Percentiles rank a stretch among this genome's conserved stretches.
phyloP scores from a whole-genome alignment of 2,329 filamentous ascomycete genomes.

The Xylariales sp. region DNA sequence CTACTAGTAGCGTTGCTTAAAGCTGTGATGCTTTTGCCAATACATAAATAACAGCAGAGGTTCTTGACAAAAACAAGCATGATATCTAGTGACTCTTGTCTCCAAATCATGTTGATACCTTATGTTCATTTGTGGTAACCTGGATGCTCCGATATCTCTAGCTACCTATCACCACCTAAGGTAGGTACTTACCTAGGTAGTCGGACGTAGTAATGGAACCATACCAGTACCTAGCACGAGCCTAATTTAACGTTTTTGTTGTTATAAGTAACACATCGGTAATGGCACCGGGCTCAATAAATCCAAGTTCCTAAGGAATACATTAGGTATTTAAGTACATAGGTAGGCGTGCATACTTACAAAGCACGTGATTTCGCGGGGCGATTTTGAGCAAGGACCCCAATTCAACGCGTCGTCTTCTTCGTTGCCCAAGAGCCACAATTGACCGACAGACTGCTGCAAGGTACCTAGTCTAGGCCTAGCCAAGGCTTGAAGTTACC shows the following conservation, averaged over 20 bases:
- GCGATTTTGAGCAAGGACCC: slow-evolving; percentile 9
- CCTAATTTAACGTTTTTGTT: too few relatives aligned
- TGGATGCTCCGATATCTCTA: too few relatives aligned
- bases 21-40: not conserved
- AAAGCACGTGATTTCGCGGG: slow-evolving; percentile 41
- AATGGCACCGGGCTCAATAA: not conserved
- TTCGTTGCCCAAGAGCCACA: slow-evolving; percentile 1
- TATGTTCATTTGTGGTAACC: not conserved
- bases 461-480: not conserved
- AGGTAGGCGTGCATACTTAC: too few relatives aligned
- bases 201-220: too few relatives aligned
- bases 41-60: slow-evolving; percentile 2
- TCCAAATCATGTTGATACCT: not conserved
- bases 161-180: too few relatives aligned
- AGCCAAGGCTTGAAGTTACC: not conserved
- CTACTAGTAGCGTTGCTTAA: slow-evolving; percentile 21
- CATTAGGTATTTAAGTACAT: too few relatives aligned
- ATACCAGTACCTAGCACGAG: too few relatives aligned
- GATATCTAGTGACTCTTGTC: not conserved
- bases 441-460: too few relatives aligned
- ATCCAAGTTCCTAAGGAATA: too few relatives aligned
- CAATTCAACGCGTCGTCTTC: slow-evolving; percentile 33
- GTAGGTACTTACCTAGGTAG: too few relatives aligned
- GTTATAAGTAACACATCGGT: too few relatives aligned
- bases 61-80: not conserved